These are phyloP conservation scores for Phytophthora quininea DNA, from an alignment of 352 stramenopile genomes.

Conservation along the genomic window DNA sequence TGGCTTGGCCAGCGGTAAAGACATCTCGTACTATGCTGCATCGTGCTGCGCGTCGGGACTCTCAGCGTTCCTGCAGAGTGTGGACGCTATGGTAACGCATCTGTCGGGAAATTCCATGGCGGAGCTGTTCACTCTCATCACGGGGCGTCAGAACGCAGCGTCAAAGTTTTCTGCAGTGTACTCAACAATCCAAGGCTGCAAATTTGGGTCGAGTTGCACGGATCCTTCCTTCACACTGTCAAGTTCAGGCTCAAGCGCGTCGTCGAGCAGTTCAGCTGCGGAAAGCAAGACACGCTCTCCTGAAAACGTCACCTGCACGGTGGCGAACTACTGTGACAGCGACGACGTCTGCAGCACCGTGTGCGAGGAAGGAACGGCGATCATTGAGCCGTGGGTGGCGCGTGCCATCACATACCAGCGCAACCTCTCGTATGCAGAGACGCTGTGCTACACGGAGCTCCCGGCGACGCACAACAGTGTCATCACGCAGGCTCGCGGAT, in stretches of 20 bases:
- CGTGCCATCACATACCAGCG: constrained; percentile 72
- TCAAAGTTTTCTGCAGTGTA: constrained; percentile 51
- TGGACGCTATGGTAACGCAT: constrained; percentile 51
- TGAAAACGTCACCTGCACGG: constrained; percentile 54
- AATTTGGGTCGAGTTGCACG: constrained; percentile 48
- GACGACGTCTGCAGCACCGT: constrained; percentile 66
- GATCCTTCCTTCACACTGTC: constrained; percentile 46
- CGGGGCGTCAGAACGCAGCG: constrained; percentile 32
- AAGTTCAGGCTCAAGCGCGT: constrained; percentile 23
- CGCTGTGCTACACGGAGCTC: constrained; percentile 71
- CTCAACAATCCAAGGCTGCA: constrained; percentile 43
- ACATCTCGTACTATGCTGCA: constrained; percentile 48
- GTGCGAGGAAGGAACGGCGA: constrained; percentile 55
- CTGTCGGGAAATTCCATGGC: constrained; percentile 54
- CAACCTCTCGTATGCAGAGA: constrained; percentile 65
- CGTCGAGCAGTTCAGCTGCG: constrained; percentile 16
- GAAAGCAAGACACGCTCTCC: constrained; percentile 43
- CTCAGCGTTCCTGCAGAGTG: constrained; percentile 48
- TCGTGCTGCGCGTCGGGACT: constrained; percentile 55
- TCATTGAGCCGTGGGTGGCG: constrained; percentile 68
- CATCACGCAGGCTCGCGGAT: constrained; percentile 63
- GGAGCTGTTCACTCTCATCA: constrained; percentile 64
- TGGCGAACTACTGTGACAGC: constrained; percentile 54
- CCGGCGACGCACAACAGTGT: constrained; percentile 78
- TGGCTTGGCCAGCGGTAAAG: constrained; percentile 34